Percentiles rank a stretch among this genome's conserved stretches.
Evolutionary conservation across 1,284 basidiomycete species (phyloP).

Genomic region (Prillingera fragicola): DNA sequence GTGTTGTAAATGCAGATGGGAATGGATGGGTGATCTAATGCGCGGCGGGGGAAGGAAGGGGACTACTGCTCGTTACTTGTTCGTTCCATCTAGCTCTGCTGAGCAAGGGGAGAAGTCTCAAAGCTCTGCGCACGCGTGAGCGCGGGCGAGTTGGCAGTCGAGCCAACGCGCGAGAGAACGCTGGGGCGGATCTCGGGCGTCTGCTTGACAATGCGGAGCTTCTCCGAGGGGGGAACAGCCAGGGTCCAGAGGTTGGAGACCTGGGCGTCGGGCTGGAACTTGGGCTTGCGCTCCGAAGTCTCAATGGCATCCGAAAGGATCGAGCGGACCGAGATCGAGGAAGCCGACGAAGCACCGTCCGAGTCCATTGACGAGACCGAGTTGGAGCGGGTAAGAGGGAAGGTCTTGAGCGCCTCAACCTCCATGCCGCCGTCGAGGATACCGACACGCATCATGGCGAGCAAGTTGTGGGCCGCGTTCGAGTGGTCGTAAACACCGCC

Average conservation of each 20-base stretch:
- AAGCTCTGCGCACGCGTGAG: constrained; percentile 10
- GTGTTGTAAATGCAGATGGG: constrained; percentile 4
- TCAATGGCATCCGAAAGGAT: constrained; percentile 22
- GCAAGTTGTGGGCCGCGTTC: constrained; percentile 73
- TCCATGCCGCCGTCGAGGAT: constrained; percentile 71
- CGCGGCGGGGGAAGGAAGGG: neutral
- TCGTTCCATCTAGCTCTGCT: neutral
- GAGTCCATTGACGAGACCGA: constrained; percentile 30
- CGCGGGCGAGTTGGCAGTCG: constrained; percentile 9
- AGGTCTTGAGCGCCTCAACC: constrained; percentile 53
- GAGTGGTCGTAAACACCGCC: constrained; percentile 91
- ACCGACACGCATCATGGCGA: constrained; percentile 87
- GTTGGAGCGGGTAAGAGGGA: constrained; percentile 18
- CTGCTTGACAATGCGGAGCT: constrained; percentile 36
- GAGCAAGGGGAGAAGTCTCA: neutral
- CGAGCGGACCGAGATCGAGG: constrained; percentile 32
- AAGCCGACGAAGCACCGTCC: constrained; percentile 37
- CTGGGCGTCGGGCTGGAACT: constrained; percentile 40
- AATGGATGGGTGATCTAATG: constrained; percentile 1
- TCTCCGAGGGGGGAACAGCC: constrained; percentile 45
- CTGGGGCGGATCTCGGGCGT: constrained; percentile 43
- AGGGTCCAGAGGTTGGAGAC: constrained; percentile 39
- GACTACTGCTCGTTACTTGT: neutral
- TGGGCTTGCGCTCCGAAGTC: constrained; percentile 16
- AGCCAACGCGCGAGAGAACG: constrained; percentile 17